These are phyloP conservation scores for Acacia confusa DNA, from an alignment of 306 rosid genomes.

Conservation along the genomic window DNA sequence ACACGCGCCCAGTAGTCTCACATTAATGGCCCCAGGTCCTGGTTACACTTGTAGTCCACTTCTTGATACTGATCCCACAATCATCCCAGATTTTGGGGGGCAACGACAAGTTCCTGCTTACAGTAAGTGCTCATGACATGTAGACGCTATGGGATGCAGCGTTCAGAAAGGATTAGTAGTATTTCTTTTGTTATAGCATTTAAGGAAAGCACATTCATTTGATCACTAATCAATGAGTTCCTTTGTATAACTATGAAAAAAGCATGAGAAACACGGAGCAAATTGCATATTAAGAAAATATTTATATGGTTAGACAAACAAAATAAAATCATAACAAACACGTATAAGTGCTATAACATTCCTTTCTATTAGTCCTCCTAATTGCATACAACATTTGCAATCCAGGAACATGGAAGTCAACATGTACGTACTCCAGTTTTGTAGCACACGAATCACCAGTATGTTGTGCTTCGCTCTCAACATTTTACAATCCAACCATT, in stretches of 20 bases:
- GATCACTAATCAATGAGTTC: background rate
- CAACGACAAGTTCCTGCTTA: slow-evolving; percentile 62
- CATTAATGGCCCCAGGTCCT: slow-evolving; percentile 71
- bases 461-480: slow-evolving; percentile 78
- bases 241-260: background rate
- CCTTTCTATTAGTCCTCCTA: slow-evolving; percentile 24
- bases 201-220: slow-evolving; percentile 10
- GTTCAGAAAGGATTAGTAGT: background rate
- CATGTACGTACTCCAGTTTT: slow-evolving; percentile 71
- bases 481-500: slow-evolving; percentile 71
- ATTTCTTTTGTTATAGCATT: background rate
- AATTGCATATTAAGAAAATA: slow-evolving; percentile 7
- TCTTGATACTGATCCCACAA: slow-evolving; percentile 52
- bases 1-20: slow-evolving; percentile 53
- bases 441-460: slow-evolving; percentile 54
- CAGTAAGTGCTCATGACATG: slow-evolving; percentile 50
- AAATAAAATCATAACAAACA: background rate
- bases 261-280: slow-evolving; percentile 15
- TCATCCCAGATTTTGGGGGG: slow-evolving; percentile 56
- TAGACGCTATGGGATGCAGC: background rate
- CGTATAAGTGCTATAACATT: background rate
- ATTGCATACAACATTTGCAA: slow-evolving; percentile 23
- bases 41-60: slow-evolving; percentile 78
- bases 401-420: slow-evolving; percentile 81
- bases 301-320: background rate